A percentile compares a stretch with the other conserved stretches of the same genome.
Evolutionary conservation across 2,329 filamentous ascomycete species (phyloP).

Genomic region (Pleomassaria siparia): DNA sequence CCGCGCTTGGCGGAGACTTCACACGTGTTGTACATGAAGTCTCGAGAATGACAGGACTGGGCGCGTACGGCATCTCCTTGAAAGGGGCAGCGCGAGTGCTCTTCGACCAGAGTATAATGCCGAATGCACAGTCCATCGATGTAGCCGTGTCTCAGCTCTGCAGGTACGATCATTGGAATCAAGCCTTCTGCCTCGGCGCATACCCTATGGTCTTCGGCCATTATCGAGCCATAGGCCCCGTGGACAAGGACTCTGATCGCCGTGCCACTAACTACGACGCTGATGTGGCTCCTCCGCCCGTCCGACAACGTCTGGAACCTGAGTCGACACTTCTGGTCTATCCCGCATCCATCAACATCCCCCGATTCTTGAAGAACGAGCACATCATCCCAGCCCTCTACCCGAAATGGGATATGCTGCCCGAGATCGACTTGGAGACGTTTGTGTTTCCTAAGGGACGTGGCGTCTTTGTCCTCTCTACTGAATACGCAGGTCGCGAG

Average conservation of each 20-base stretch:
- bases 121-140: slow-evolving; percentile 15
- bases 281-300: background rate
- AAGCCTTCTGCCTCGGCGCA: slow-evolving; percentile 12
- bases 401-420: slow-evolving; percentile 6
- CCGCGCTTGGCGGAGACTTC: slow-evolving; percentile 6
- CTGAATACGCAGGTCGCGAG: no score
- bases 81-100: slow-evolving; percentile 13
- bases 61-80: slow-evolving; percentile 12
- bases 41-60: slow-evolving; percentile 9
- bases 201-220: slow-evolving; percentile 19
- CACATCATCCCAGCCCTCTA: slow-evolving; percentile 4
- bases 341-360: slow-evolving; percentile 12
- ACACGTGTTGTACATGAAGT: slow-evolving; percentile 12
- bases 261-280: slow-evolving; percentile 4
- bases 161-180: slow-evolving; percentile 3
- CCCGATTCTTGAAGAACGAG: slow-evolving; percentile 9
- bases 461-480: slow-evolving; percentile 7
- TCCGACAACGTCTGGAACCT: slow-evolving; percentile 2
- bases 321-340: slow-evolving; percentile 15
- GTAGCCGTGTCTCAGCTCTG: slow-evolving; percentile 13
- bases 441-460: slow-evolving; percentile 12
- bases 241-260: slow-evolving; percentile 16
- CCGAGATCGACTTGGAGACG: slow-evolving; percentile 10
- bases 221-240: slow-evolving; percentile 12
- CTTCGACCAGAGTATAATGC: slow-evolving; percentile 14